A percentile compares a stretch with the other conserved stretches of the same genome.
These are phyloP conservation scores for Alopecurus myosuroides DNA, from an alignment of 176 grass and related monocot species.

Conservation along the genomic window DNA sequence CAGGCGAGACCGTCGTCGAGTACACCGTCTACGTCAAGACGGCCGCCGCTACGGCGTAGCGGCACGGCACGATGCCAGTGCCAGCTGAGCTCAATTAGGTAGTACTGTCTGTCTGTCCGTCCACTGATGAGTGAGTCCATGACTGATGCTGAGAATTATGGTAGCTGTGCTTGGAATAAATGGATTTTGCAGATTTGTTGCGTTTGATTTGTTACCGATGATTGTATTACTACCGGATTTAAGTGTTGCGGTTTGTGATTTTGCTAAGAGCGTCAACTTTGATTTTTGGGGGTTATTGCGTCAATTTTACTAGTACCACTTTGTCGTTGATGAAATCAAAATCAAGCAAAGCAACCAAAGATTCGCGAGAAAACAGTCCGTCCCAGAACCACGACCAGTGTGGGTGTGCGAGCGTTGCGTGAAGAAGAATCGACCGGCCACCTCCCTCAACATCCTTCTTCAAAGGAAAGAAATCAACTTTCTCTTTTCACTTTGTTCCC, in stretches of 20 bases:
- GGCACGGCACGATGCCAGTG: too few relatives aligned
- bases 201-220: not conserved
- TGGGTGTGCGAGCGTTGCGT: too few relatives aligned
- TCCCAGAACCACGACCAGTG: too few relatives aligned
- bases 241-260: not conserved
- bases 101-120: not conserved
- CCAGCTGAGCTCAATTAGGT: not conserved
- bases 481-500: too few relatives aligned
- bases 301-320: too few relatives aligned
- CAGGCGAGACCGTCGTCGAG: conserved; percentile 50
- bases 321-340: too few relatives aligned
- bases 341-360: too few relatives aligned
- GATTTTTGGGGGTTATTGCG: not conserved
- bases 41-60: not conserved
- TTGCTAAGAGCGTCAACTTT: not conserved
- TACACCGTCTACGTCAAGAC: conserved; percentile 58
- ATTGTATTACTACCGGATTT: not conserved
- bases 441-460: too few relatives aligned
- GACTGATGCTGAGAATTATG: not conserved
- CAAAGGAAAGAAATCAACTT: not conserved
- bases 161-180: not conserved
- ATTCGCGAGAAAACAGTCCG: too few relatives aligned
- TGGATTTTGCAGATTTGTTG: not conserved
- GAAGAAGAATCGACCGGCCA: too few relatives aligned
- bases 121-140: not conserved